Conservation (phyloP, 306 rosid genomes). For the Mimosa bimucronata region DNA sequence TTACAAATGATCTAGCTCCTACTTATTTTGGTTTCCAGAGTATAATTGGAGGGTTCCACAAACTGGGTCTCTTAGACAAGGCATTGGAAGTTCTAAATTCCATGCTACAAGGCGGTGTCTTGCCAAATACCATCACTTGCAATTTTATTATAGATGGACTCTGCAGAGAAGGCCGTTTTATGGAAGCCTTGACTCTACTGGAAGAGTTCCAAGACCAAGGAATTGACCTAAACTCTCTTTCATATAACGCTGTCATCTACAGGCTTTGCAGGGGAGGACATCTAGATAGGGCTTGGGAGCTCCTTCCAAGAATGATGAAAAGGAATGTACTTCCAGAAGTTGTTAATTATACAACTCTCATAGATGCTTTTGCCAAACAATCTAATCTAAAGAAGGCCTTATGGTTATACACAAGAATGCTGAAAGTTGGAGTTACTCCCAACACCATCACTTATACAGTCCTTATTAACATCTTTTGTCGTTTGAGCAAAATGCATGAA, state of each 20-base stretch:
- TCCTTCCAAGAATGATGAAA: constrained; percentile 71
- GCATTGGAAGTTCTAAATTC: constrained; percentile 46
- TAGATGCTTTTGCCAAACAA: constrained; percentile 61
- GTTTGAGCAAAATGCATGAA: constrained; percentile 34
- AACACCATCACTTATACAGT: constrained; percentile 50
- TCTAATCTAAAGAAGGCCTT: constrained; percentile 44
- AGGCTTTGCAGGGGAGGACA: constrained; percentile 54
- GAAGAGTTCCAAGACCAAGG: constrained; percentile 52
- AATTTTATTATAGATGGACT: constrained; percentile 55
- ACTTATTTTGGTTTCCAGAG: constrained; percentile 38
- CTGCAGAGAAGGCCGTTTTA: constrained; percentile 50
- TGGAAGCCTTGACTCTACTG: constrained; percentile 55
- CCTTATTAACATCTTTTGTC: constrained; percentile 51
- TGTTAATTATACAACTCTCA: constrained; percentile 57
- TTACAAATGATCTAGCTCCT: constrained; percentile 43
- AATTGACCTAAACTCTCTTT: constrained; percentile 51
- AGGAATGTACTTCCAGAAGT: constrained; percentile 56
- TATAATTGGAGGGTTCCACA: constrained; percentile 53
- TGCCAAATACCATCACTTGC: constrained; percentile 55
- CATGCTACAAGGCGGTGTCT: constrained; percentile 48
- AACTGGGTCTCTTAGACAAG: constrained; percentile 43
- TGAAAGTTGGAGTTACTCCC: constrained; percentile 50
- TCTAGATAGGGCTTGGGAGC: constrained; percentile 55
- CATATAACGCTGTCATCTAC: constrained; percentile 55
- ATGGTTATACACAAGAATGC: constrained; percentile 53